Evolutionary conservation across 164 flowering plant genomes (phyloP).

Genomic region (Hamamelis virginiana): DNA sequence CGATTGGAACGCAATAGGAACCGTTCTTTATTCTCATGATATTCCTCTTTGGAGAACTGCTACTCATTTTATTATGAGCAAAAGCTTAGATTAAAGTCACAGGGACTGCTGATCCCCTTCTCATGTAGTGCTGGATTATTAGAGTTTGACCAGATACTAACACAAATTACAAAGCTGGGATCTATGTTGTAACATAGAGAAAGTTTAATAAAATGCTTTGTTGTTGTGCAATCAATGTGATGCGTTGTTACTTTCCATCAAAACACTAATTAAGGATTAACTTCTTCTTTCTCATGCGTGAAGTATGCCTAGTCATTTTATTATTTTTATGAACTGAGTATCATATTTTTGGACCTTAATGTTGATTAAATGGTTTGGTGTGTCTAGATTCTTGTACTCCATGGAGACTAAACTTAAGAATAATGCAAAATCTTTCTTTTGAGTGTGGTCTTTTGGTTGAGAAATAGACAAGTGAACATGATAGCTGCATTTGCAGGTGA

Average conservation of each 20-base stretch:
- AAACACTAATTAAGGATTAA: background rate
- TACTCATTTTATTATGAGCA: background rate
- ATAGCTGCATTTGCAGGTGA: too few relatives aligned
- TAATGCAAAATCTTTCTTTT: background rate
- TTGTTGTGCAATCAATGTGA: background rate
- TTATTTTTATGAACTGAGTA: background rate
- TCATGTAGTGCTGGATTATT: background rate
- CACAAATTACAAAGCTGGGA: background rate
- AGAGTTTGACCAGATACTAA: background rate
- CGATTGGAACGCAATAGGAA: conserved; percentile 74
- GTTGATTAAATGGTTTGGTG: too few relatives aligned
- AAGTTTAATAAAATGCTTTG: background rate
- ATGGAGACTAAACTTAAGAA: background rate
- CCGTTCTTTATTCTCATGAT: conserved; percentile 66
- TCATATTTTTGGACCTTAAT: too few relatives aligned
- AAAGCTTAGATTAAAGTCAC: background rate
- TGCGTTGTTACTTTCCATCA: background rate
- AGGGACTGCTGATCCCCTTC: background rate
- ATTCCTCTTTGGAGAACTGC: too few relatives aligned
- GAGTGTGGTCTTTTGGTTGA: background rate
- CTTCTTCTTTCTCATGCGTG: background rate
- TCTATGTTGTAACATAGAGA: background rate
- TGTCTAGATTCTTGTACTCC: conserved; percentile 1
- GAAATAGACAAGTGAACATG: background rate
- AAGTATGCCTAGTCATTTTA: too few relatives aligned